A percentile compares a stretch with the other conserved stretches of the same genome.
phyloP scores from a whole-genome alignment of 2,329 filamentous ascomycete genomes.

The Eutypa lata region DNA sequence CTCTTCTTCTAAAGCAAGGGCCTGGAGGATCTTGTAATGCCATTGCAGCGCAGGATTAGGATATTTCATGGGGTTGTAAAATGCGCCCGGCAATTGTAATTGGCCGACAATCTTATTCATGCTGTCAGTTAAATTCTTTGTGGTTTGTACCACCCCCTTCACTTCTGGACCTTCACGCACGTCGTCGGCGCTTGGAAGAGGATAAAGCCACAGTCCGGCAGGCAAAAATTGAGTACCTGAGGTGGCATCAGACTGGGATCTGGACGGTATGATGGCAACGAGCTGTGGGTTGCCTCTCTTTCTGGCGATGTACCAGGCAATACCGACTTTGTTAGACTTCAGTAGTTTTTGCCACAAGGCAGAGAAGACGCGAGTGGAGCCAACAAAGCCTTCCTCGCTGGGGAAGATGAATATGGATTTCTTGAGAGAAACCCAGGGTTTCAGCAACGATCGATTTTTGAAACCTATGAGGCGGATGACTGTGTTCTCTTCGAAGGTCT shows the following conservation, averaged over 20 bases:
- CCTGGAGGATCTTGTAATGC: constrained; percentile 94
- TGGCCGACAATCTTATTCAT: constrained; percentile 85
- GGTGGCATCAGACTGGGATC: constrained; percentile 60
- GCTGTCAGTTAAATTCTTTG: constrained; percentile 70
- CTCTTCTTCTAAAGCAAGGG: constrained; percentile 87
- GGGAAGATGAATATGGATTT: constrained; percentile 93
- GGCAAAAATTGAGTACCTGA: constrained; percentile 69
- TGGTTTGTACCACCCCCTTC: constrained; percentile 49
- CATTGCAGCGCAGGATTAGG: constrained; percentile 92
- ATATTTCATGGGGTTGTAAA: constrained; percentile 82
- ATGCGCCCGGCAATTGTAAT: constrained; percentile 79
- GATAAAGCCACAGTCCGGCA: constrained; percentile 83
- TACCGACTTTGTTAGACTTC: constrained; percentile 72
- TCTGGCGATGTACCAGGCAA: constrained; percentile 88
- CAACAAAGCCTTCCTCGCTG: constrained; percentile 83
- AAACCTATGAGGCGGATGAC: constrained; percentile 90
- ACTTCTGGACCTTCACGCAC: constrained; percentile 70
- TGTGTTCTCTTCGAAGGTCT: constrained; percentile 77
- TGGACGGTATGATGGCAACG: constrained; percentile 77
- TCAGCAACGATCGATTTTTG: constrained; percentile 73
- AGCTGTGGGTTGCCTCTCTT: constrained; percentile 76
- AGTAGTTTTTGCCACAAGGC: constrained; percentile 86
- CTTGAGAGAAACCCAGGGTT: constrained; percentile 80
- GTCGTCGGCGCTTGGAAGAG: constrained; percentile 87
- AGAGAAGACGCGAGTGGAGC: constrained; percentile 89